Conservation (phyloP, 257 asterid genomes). For the Parsonsia alboflavescens region DNA sequence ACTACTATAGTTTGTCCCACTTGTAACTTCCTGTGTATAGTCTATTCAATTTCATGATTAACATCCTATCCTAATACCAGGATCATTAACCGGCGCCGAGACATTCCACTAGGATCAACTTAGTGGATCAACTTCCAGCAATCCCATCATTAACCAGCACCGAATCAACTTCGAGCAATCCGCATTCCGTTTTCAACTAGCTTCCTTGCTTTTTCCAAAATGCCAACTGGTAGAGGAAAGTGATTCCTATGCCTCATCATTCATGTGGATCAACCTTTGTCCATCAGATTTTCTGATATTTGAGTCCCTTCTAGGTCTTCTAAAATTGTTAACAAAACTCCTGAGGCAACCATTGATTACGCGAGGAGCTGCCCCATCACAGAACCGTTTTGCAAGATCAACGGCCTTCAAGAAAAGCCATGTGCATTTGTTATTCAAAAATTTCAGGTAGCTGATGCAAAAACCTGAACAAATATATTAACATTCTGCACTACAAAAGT, state of each 20-base stretch:
- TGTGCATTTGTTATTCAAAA: not conserved
- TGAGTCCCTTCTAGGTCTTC: conserved; percentile 18
- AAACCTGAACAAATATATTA: not conserved
- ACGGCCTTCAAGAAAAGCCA: conserved; percentile 58
- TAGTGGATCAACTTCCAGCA: no score
- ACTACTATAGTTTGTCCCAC: not conserved
- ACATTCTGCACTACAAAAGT: not conserved
- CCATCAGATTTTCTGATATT: not conserved
- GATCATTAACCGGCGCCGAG: no score
- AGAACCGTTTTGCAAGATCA: conserved; percentile 94
- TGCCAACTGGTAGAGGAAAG: not conserved
- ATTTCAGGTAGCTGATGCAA: not conserved
- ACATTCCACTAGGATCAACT: no score
- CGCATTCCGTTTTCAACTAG: not conserved
- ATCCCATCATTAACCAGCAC: not conserved
- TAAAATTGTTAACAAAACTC: conserved; percentile 49
- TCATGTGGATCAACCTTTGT: not conserved
- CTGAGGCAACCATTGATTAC: conserved; percentile 81
- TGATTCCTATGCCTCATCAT: not conserved
- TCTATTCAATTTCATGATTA: not conserved
- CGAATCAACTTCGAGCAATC: not conserved
- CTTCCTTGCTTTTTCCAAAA: not conserved
- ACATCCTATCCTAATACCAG: no score
- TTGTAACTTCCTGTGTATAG: not conserved
- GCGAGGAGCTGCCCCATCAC: conserved; percentile 97